phyloP scores from a whole-genome alignment of 306 rosid species.

The Abrus precatorius region DNA sequence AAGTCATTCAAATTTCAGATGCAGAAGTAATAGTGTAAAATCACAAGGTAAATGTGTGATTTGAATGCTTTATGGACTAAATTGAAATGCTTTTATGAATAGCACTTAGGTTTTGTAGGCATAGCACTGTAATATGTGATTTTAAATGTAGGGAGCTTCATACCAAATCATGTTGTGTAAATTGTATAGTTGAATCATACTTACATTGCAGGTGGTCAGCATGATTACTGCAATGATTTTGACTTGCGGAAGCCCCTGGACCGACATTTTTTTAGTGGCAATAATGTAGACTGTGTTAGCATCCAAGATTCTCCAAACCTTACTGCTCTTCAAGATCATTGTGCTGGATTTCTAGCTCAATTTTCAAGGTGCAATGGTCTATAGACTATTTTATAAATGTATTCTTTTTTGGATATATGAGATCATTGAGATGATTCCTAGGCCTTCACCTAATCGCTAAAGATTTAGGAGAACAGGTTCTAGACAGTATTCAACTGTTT shows the following conservation, averaged over 20 bases:
- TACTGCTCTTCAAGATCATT: constrained; percentile 60
- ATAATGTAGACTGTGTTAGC: constrained; percentile 73
- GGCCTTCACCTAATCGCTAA: constrained; percentile 15
- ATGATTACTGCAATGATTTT: constrained; percentile 80
- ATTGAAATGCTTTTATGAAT: too few relatives aligned
- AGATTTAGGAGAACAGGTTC: neutral
- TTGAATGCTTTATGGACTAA: too few relatives aligned
- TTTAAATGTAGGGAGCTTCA: neutral
- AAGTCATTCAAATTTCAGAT: too few relatives aligned
- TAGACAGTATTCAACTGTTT: constrained; percentile 26
- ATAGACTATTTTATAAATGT: constrained; percentile 29
- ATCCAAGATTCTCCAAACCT: constrained; percentile 72
- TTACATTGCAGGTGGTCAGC: constrained; percentile 59
- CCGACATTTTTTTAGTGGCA: constrained; percentile 69
- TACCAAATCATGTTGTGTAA: constrained; percentile 19
- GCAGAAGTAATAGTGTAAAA: too few relatives aligned
- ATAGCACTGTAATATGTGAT: too few relatives aligned
- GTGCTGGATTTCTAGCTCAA: constrained; percentile 75
- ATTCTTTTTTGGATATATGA: constrained; percentile 26
- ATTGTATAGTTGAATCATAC: constrained; percentile 25
- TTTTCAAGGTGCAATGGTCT: constrained; percentile 65
- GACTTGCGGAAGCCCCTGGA: constrained; percentile 87
- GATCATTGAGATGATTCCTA: neutral
- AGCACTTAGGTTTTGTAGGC: too few relatives aligned
- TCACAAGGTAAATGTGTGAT: too few relatives aligned